These are phyloP conservation scores for Serendipita sp. DNA, from an alignment of 1,284 basidiomycete genomes.

Conservation along the genomic window DNA sequence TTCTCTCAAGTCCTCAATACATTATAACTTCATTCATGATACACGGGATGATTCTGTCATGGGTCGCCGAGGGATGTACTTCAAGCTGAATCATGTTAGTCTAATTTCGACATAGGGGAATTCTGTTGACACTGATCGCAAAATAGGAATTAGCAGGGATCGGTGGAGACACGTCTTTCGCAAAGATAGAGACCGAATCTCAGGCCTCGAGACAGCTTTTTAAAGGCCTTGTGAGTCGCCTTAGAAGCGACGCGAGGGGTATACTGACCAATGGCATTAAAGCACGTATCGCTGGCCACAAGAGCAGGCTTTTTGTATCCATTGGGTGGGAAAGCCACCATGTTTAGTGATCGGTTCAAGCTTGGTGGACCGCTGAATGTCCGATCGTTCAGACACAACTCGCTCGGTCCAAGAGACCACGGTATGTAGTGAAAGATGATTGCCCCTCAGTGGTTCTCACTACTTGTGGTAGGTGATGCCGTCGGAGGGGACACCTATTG, in stretches of 20 bases:
- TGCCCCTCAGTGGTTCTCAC: background rate
- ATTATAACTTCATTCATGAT: conserved; percentile 66
- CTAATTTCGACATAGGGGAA: conserved; percentile 5
- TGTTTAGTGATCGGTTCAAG: conserved; percentile 80
- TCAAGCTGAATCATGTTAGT: conserved; percentile 41
- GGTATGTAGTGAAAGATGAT: conserved; percentile 26
- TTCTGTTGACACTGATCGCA: background rate
- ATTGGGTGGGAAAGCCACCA: conserved; percentile 29
- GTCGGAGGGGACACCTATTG: conserved; percentile 84
- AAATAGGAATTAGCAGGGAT: conserved; percentile 60
- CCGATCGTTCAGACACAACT: conserved; percentile 72
- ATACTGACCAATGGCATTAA: background rate
- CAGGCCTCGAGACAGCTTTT: conserved; percentile 48
- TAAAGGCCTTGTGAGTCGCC: conserved; percentile 37
- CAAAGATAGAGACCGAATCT: conserved; percentile 57
- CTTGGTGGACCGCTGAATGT: conserved; percentile 87
- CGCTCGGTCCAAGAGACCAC: conserved; percentile 72
- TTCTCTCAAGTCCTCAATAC: conserved; percentile 71
- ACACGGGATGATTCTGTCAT: conserved; percentile 63
- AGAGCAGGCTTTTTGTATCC: conserved; percentile 50
- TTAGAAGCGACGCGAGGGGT: background rate
- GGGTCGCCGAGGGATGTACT: conserved; percentile 45
- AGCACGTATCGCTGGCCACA: conserved; percentile 53
- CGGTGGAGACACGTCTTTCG: conserved; percentile 56
- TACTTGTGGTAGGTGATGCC: conserved; percentile 36